Evolutionary conservation across 306 rosid genomes (phyloP), one percentile per base, ranked within the genome.

Genomic region (Canavalia gladiata): DNA sequence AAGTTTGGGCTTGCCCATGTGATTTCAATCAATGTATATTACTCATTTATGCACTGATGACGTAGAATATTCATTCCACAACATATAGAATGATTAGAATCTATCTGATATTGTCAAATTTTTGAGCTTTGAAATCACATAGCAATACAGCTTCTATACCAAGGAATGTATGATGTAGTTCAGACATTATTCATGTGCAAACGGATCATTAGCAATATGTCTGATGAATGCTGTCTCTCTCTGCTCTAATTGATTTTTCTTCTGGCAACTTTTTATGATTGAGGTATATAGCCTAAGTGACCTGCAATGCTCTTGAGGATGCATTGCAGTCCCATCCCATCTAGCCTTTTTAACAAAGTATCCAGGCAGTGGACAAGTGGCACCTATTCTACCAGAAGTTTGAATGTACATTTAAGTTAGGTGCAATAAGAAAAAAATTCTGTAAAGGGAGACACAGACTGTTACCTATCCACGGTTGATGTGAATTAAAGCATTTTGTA

Each of bases 21-120:
- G 80, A 81, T 85, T 72, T 72, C 75, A 84, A 70, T 81, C 80
- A 75, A 81, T 88, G 88, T 85, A 89, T 66, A 89, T 87, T 75
- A 54, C 77, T 88, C 81, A 47, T 74, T 84, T 72, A 82, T 29
- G 78, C 87, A 62, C 51, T 74, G 52, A 64, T 83, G 79, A 65
- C 60, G 77, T 83, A 78, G 77, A 72, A 56, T 65, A 86, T 86
- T 85, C 82, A 68, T 82, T 85, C 86, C 84, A 83, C 64, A 82
- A 80, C 70, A 71, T 77, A 84, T 85, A 81, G 84, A 80, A 72
- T 60, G 50, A 39, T 72, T 62, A 72, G 50, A 82, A 74, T 74
- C 82, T 49, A 75, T 83, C 74, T 77, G 43, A 46, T 78, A 45
- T 30, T 79, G 56, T 82, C 74, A 56, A 75, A 52, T 79, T 62